phyloP scores from a whole-genome alignment of 306 rosid genomes.

The Psophocarpus tetragonolobus region DNA sequence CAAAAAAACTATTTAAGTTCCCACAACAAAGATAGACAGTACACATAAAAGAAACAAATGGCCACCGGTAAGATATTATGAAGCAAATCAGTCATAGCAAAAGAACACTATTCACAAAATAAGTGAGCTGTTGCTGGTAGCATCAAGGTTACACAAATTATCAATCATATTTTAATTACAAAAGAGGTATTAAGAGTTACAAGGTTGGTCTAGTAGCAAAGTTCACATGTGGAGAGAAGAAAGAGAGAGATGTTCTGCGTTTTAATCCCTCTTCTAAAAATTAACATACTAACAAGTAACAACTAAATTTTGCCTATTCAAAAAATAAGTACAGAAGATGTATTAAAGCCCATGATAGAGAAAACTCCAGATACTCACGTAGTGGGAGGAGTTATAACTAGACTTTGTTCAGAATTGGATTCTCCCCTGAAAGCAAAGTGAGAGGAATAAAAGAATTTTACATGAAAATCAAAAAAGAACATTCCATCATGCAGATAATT shows the following conservation, averaged over 20 bases:
- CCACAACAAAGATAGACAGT: neutral
- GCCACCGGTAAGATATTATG: neutral
- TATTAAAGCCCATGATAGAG: neutral
- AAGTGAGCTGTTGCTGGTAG: constrained; percentile 2
- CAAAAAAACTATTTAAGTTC: constrained; percentile 28
- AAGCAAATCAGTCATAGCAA: neutral
- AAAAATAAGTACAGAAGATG: neutral
- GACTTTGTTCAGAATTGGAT: constrained; percentile 41
- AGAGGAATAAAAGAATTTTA: neutral
- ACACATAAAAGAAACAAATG: constrained; percentile 7
- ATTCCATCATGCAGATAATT: constrained; percentile 9
- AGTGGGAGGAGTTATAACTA: constrained; percentile 53
- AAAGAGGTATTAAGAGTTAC: neutral
- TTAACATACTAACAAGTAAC: too few relatives aligned
- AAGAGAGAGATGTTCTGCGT: too few relatives aligned
- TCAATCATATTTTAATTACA: neutral
- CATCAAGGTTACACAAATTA: constrained; percentile 12
- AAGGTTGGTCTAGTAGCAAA: too few relatives aligned
- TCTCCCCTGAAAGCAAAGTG: constrained; percentile 43
- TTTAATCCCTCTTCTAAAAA: too few relatives aligned
- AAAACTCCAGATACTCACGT: constrained; percentile 37
- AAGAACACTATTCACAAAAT: neutral
- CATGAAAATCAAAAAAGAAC: constrained; percentile 1
- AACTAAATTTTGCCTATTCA: too few relatives aligned
- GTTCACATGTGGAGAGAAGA: too few relatives aligned